Base-by-base conservation (phyloP, 2,329 filamentous ascomycete genomes). In the Aspergillus proliferans region DNA sequence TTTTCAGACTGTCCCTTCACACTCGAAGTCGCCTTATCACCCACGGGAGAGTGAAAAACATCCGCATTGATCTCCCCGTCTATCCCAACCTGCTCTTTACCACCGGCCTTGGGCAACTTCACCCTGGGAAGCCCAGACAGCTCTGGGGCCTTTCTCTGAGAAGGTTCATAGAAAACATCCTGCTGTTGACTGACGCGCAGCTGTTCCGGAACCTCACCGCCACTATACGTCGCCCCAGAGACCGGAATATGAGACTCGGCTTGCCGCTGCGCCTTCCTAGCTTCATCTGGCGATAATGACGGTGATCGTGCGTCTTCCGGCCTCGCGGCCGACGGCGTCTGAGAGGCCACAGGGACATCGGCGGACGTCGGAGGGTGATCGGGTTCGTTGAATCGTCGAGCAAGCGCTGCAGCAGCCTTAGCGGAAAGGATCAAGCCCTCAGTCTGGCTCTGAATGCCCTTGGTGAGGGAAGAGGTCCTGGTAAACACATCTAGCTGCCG, bases 401-500 rank as follows among this genome's bases (percentile, higher is more conserved):
- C 78, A 46, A 86, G 72, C 46, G 78, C 77, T 33, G 80, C 75
- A 18, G 82, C 82, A 39, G 83, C 83, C 57, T 79, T 76, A 34
- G 77, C 76, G 15, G 82, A 84, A 45, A 84, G 70, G 1, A 81
- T 81, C 45, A 85, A 67, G 48, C 79, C 75, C 53, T 84, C 80
- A 2, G 79, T 80, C 67, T 85, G 82, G 46, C 64, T 74, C 63
- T 82, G 82, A 48, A 85, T 73, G 12, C 79, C 78, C 62, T 80
- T 83, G 24, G 81, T 80, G 43, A 87, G 66, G 26, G 79, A 81
- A 2, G 84, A 87, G 0, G 84, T 86, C 56, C 78, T 76, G 45
- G 72, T 81, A 66, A 80, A 86, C 43, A 81, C 67, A 62, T 85
- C 79, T 58, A 84, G 71, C 64, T 87, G 83, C 47, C 77, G 76